Conservation (phyloP, 331 rosid species). For the Malus hybrid region DNA sequence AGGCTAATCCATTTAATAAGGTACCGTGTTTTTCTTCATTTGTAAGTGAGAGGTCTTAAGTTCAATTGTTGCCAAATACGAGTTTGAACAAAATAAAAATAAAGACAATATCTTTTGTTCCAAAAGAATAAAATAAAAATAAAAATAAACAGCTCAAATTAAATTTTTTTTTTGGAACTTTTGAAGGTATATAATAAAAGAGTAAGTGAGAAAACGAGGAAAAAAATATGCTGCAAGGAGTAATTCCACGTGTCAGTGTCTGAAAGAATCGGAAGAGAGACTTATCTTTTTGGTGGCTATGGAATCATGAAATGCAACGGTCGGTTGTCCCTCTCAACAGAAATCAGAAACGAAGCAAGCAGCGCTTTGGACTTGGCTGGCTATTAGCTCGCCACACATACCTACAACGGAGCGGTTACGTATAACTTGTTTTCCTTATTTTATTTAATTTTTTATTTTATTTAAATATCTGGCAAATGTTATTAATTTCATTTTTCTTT, state of each 20-base stretch:
- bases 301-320: background rate
- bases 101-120: too few relatives aligned
- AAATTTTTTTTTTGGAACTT: background rate
- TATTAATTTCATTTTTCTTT: background rate
- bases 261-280: background rate
- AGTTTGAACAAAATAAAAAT: too few relatives aligned
- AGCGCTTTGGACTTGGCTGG: background rate
- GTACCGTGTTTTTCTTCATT: rapidly evolving
- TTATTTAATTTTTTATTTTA: background rate
- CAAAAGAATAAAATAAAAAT: too few relatives aligned
- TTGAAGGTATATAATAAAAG: background rate
- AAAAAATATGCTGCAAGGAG: background rate
- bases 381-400: background rate
- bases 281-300: background rate
- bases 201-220: background rate
- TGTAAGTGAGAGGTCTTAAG: too few relatives aligned
- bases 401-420: too few relatives aligned
- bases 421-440: too few relatives aligned
- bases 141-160: background rate
- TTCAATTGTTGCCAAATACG: too few relatives aligned
- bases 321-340: background rate
- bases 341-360: too few relatives aligned
- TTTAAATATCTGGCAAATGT: background rate
- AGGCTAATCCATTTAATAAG: too few relatives aligned
- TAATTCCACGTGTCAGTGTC: background rate